Percentiles rank a stretch among this genome's conserved stretches.
phyloP scores from a whole-genome alignment of 2,329 filamentous ascomycete species.

The Ascochyta clinopodiicola region DNA sequence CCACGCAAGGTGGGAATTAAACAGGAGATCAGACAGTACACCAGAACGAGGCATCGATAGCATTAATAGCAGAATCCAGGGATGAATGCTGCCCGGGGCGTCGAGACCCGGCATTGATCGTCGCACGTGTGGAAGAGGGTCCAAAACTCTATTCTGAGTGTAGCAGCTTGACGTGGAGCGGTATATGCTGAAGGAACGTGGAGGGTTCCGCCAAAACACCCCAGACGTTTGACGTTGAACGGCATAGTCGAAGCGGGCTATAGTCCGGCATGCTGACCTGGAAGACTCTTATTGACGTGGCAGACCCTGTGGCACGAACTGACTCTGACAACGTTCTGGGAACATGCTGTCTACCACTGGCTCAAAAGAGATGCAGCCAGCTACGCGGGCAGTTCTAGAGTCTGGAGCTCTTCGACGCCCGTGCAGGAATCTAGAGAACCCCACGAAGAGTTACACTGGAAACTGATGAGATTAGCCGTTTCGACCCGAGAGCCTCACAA shows the following conservation, averaged over 20 bases:
- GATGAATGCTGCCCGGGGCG: constrained; percentile 13
- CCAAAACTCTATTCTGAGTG: constrained; percentile 24
- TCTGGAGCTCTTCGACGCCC: not conserved
- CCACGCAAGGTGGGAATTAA: constrained; percentile 17
- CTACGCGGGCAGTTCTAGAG: not conserved
- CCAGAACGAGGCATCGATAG: constrained; percentile 11
- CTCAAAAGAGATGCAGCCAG: not conserved
- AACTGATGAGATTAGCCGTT: too few relatives aligned
- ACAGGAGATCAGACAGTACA: constrained; percentile 6
- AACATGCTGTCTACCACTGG: not conserved
- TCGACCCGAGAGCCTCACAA: not conserved
- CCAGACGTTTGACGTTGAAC: constrained; percentile 33
- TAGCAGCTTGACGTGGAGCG: not conserved
- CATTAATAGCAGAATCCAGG: constrained; percentile 22
- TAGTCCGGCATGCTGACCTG: constrained; percentile 18
- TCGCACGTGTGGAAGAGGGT: constrained; percentile 17
- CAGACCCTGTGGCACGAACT: constrained; percentile 13
- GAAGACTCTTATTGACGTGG: constrained; percentile 9
- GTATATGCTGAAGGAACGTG: constrained; percentile 24
- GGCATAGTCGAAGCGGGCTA: constrained; percentile 11
- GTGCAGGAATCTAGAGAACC: not conserved
- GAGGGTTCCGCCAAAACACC: constrained; percentile 22
- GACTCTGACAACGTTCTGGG: constrained; percentile 2
- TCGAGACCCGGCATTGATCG: constrained; percentile 15
- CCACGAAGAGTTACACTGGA: not conserved